Percentiles rank a stretch among this genome's conserved stretches.
These are phyloP conservation scores for Morella rubra DNA, from an alignment of 306 rosid species.

Conservation along the genomic window DNA sequence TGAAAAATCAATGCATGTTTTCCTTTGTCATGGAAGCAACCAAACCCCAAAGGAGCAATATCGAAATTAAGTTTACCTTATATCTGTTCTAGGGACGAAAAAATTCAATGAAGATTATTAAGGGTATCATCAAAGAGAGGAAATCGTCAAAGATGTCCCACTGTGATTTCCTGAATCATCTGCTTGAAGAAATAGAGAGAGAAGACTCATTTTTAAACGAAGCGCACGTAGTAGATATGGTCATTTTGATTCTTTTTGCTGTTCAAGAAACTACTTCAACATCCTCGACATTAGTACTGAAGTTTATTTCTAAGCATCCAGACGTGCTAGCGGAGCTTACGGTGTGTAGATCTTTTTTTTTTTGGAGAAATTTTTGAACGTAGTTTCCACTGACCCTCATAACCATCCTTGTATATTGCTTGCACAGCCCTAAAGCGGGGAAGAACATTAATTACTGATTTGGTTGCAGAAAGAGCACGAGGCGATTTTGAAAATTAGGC, in stretches of 20 bases:
- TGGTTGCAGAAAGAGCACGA: conserved; percentile 23
- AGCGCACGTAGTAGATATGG: not conserved
- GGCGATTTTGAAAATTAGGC: conserved; percentile 10
- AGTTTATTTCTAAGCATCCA: conserved; percentile 11
- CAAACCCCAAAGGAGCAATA: not conserved
- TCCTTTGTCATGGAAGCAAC: not conserved
- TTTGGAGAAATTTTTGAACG: too few species aligned
- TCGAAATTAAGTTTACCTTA: not conserved
- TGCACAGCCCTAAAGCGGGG: too few species aligned
- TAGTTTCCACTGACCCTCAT: too few species aligned
- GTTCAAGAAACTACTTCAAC: not conserved
- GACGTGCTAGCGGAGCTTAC: conserved; percentile 1
- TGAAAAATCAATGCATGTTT: not conserved
- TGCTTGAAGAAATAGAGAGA: conserved; percentile 6
- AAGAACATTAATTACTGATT: too few species aligned
- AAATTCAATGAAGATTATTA: not conserved
- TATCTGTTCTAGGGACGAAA: conserved; percentile 9
- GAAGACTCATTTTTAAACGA: conserved; percentile 7
- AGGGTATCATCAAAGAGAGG: conserved; percentile 4
- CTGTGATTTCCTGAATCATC: conserved; percentile 15
- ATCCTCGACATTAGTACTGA: not conserved
- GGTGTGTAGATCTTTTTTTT: not conserved
- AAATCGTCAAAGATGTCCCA: not conserved
- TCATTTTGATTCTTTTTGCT: conserved; percentile 13
- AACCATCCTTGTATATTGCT: too few species aligned